Conservation (phyloP, 768 basidiomycete genomes). For the Suillus hirtellus region DNA sequence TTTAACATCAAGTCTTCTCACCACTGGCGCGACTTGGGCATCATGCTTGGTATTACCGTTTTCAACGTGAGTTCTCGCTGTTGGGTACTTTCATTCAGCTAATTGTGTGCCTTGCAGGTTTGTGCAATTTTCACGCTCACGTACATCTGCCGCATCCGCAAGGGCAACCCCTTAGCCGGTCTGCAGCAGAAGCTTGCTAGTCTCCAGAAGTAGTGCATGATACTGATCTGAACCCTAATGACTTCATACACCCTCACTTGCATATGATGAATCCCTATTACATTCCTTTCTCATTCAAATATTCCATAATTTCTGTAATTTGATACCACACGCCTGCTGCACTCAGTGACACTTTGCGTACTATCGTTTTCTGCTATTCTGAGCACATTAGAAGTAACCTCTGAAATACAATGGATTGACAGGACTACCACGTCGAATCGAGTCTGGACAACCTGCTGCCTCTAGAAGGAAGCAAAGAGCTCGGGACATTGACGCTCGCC, state of each 20-base stretch:
- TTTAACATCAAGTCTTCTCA: conserved; percentile 65
- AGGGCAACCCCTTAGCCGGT: conserved; percentile 12
- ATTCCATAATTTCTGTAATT: not conserved
- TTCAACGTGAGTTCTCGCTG: conserved; percentile 42
- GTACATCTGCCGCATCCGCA: conserved; percentile 33
- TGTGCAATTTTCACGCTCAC: conserved; percentile 29
- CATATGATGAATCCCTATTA: not conserved
- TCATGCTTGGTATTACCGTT: conserved; percentile 43
- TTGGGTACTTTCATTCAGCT: not conserved
- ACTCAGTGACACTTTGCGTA: not conserved
- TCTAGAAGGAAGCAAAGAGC: not conserved
- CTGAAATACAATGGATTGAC: not conserved
- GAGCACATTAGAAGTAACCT: not conserved
- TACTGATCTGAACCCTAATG: not conserved
- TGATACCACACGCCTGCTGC: not conserved
- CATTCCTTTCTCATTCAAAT: not conserved
- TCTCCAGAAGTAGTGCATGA: not conserved
- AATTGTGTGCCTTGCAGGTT: conserved; percentile 18
- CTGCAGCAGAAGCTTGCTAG: conserved; percentile 4
- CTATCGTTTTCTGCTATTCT: not conserved
- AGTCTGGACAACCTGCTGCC: not conserved
- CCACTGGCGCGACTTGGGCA: conserved; percentile 48
- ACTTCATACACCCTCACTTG: conserved; percentile 1
- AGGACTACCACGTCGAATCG: not conserved
- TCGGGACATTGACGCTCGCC: not conserved